Conservation (phyloP, 768 basidiomycete genomes). For the Rubroboletus pulcherrimus region DNA sequence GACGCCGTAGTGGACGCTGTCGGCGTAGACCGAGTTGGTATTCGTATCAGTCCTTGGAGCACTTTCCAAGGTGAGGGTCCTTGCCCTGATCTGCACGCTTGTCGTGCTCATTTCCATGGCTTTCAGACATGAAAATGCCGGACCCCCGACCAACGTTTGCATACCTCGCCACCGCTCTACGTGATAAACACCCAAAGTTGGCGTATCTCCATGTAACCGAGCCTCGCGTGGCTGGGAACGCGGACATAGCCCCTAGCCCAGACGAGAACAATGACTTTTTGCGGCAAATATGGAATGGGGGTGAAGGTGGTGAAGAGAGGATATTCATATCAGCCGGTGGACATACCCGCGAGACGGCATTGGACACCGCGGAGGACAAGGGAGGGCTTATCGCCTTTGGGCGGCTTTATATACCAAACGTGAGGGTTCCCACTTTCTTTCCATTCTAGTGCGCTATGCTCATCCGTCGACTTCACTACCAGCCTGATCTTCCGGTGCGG, state of each 20-base stretch:
- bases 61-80: conserved; percentile 33
- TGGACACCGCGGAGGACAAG: conserved; percentile 33
- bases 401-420: conserved; percentile 37
- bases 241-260: not conserved
- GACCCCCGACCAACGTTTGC: conserved; percentile 55
- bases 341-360: conserved; percentile 39
- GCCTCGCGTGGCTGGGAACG: conserved; percentile 26
- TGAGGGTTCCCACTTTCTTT: conserved; percentile 19
- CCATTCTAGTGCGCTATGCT: not conserved
- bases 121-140: conserved; percentile 47
- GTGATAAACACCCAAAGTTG: conserved; percentile 29
- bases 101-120: not conserved
- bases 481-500: conserved; percentile 34
- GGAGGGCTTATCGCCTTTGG: conserved; percentile 31
- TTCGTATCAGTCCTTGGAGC: conserved; percentile 59
- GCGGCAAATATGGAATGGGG: conserved; percentile 39
- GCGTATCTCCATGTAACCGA: conserved; percentile 55
- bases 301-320: conserved; percentile 25
- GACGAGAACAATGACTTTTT: conserved; percentile 42
- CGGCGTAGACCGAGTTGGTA: conserved; percentile 49
- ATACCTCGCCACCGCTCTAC: conserved; percentile 43
- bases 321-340: conserved; percentile 43
- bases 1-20: conserved; percentile 49
- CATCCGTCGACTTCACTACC: not conserved
- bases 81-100: not conserved